Evolutionary conservation across 345 rosid species (phyloP).

Genomic region (Rhodomyrtus tomentosa): DNA sequence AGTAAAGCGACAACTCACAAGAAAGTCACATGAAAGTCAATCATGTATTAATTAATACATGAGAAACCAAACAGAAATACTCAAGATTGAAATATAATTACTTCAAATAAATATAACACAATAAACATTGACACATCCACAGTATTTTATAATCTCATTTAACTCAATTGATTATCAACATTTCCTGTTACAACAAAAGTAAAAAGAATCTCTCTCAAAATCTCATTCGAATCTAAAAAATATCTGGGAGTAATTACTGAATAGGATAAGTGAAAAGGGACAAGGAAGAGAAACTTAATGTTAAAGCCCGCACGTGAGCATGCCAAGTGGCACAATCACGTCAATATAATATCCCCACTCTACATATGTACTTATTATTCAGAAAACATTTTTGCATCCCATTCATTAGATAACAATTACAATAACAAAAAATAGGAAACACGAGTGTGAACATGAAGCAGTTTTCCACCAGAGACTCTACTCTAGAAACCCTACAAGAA

Average conservation of each 20-base stretch:
- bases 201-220: neutral
- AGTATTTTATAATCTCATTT: neutral
- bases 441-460: neutral
- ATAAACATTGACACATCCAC: neutral
- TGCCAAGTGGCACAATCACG: neutral
- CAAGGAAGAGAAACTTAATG: neutral
- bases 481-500: neutral
- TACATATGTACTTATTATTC: neutral
- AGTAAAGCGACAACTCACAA: neutral
- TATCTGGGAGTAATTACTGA: neutral
- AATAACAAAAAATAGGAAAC: neutral
- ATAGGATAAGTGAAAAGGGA: neutral
- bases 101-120: neutral
- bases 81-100: neutral
- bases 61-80: neutral
- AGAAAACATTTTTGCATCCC: neutral
- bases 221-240: neutral
- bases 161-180: neutral
- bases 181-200: neutral
- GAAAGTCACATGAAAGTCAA: neutral
- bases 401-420: neutral
- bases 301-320: neutral
- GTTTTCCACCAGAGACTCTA: neutral
- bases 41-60: neutral
- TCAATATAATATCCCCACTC: neutral